Evolutionary conservation across 2,329 filamentous ascomycete species (phyloP), one percentile per base, ranked within the genome.

Genomic region (Ophiocordyceps sinensis): DNA sequence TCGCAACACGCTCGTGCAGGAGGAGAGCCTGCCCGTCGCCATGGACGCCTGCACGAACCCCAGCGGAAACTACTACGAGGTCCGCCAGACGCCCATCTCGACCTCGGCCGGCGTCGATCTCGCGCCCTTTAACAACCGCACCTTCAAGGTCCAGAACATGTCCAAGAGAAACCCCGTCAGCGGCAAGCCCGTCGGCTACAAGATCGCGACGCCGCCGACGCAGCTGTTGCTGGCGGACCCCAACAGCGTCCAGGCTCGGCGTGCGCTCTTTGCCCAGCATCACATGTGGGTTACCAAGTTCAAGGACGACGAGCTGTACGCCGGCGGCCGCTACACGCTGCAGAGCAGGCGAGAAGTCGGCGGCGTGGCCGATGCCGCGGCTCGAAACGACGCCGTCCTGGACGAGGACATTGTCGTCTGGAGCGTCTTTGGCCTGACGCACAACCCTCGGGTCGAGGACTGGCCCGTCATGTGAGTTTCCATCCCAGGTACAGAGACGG

Each of bases 361-460:
- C 2, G 53, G 50, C 58, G 67, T 43, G 60, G 71, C 43, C 48
- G 68, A 41, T 52, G 2, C 68, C 0, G 58, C 54, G 1, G 55
- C 49, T 3, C 49, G 59, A 12, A 65, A 68, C 5, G 73, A 79
- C 19, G 60, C 66, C 36, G 67, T 55, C 56, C 44, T 57, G 28
- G 42, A 79, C 39, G 62, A 67, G 15, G 68, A 75, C 38, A 63
- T 75, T 28, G 73, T 78, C 0, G 56, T 77, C 4, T 78, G 73
- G 71, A 65, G 71, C 7, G 67, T 70, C 9, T 69, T 69, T 51
- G 65, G 77, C n/a, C 68, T 80, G 13, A 82, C 78, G 28, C 78
- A 82, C 47, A 73, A 79, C 30, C 77, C 77, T 0, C 64, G 77
- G 1, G 67, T 73, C 10, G 79, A 83, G 51, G 79, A 82, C 51